Evolutionary conservation across 371 early-diverging fungal species (phyloP).

Genomic region (Lichtheimia ramosa): DNA sequence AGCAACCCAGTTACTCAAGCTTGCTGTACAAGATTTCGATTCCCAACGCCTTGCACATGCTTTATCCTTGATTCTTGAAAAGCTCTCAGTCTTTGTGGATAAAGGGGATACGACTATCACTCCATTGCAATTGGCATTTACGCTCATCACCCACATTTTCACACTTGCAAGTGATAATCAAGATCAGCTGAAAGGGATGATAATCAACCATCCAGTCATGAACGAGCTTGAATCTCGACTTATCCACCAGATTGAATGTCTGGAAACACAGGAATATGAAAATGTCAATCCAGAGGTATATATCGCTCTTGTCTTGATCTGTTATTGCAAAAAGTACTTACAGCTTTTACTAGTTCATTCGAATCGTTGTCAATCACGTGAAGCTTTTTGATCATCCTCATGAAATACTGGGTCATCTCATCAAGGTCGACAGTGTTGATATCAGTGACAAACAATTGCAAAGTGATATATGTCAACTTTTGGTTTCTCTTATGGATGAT

Average conservation of each 20-base stretch:
- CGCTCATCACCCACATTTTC: conserved; percentile 27
- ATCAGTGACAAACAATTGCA: conserved; percentile 4
- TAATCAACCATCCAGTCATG: conserved; percentile 26
- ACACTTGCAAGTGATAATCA: conserved; percentile 14
- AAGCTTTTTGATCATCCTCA: conserved; percentile 1
- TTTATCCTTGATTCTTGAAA: conserved; percentile 29
- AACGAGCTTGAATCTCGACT: conserved; percentile 20
- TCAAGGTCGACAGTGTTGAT: conserved; percentile 24
- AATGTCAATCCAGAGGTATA: conserved; percentile 5
- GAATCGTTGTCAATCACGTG: not conserved
- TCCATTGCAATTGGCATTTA: conserved; percentile 17
- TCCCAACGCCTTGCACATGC: conserved; percentile 21
- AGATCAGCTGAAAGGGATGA: conserved; percentile 6
- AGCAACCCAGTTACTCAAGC: conserved; percentile 21
- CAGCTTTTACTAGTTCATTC: not conserved
- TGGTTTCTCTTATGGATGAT: conserved; percentile 26
- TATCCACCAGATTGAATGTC: conserved; percentile 4
- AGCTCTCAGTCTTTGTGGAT: conserved; percentile 16
- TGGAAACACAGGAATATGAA: not conserved
- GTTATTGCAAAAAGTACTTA: not conserved
- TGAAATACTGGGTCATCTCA: conserved; percentile 15
- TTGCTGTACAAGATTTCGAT: conserved; percentile 24
- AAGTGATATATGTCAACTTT: conserved; percentile 14
- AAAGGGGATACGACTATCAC: not conserved
- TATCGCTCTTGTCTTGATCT: too few species aligned